Evolutionary conservation across 345 rosid species (phyloP).

Genomic region (Crucihimalaya himalaica): DNA sequence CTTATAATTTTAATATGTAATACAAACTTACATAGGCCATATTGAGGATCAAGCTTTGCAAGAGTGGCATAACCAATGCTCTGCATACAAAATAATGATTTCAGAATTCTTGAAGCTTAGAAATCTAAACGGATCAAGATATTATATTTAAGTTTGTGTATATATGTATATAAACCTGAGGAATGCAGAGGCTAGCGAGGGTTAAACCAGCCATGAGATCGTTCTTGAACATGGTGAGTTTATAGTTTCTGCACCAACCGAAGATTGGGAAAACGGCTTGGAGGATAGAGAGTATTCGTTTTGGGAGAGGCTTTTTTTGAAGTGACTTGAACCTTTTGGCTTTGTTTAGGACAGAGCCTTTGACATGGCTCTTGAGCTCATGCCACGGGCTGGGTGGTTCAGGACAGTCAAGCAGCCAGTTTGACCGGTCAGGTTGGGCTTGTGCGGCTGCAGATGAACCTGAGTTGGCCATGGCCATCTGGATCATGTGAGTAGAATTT

Average conservation of each 20-base stretch:
- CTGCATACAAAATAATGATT: slow-evolving; percentile 40
- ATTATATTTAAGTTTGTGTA: neutral
- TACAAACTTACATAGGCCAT: slow-evolving; percentile 78
- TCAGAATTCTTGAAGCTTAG: neutral
- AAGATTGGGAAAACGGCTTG: slow-evolving; percentile 66
- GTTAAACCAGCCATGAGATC: slow-evolving; percentile 89
- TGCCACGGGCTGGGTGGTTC: slow-evolving; percentile 66
- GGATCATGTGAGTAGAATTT: slow-evolving; percentile 44
- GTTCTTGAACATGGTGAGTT: slow-evolving; percentile 57
- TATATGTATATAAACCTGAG: slow-evolving; percentile 59
- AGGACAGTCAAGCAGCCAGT: slow-evolving; percentile 73
- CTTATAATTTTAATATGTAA: neutral
- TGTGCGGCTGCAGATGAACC: slow-evolving; percentile 37
- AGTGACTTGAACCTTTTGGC: slow-evolving; percentile 43
- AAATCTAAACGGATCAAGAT: neutral
- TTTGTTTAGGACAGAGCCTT: slow-evolving; percentile 39
- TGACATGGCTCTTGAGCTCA: slow-evolving; percentile 48
- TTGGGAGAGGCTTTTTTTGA: slow-evolving; percentile 40
- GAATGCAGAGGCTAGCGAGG: slow-evolving; percentile 96
- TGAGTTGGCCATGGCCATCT: slow-evolving; percentile 48
- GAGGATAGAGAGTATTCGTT: slow-evolving; percentile 41
- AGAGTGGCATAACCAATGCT: slow-evolving; percentile 93
- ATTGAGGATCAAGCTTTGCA: slow-evolving; percentile 93
- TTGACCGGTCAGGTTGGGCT: slow-evolving; percentile 44
- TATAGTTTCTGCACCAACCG: slow-evolving; percentile 63